Evolutionary conservation across 208 protist genomes (phyloP).

Genomic region (Leishmania tarentolae): DNA sequence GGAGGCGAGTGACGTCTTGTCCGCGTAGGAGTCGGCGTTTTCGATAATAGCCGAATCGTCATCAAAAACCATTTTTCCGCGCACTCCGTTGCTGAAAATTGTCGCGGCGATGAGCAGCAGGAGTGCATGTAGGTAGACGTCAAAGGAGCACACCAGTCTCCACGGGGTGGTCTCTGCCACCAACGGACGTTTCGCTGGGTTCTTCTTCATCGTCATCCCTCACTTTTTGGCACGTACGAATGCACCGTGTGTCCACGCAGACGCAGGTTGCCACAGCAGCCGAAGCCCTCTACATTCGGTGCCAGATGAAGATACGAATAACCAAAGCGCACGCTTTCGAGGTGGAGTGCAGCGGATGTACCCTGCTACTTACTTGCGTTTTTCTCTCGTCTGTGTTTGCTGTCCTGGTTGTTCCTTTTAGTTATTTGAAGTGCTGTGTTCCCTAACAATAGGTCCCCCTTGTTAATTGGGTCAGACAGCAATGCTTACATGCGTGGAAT

Average conservation of each 20-base stretch:
- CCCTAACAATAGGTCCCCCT: background rate
- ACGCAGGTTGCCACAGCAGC: background rate
- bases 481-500: background rate
- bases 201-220: background rate
- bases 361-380: background rate
- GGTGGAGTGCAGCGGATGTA: background rate
- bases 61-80: slow-evolving; percentile 55
- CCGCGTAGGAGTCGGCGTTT: slow-evolving; percentile 39
- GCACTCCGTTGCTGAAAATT: slow-evolving; percentile 42
- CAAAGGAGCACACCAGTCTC: slow-evolving; percentile 7
- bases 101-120: slow-evolving; percentile 25
- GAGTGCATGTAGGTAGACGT: slow-evolving; percentile 14
- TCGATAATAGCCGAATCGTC: slow-evolving; percentile 56
- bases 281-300: background rate
- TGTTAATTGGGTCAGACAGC: background rate
- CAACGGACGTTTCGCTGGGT: background rate
- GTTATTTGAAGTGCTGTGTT: background rate
- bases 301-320: background rate
- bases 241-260: background rate
- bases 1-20: slow-evolving; percentile 29
- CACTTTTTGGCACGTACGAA: background rate
- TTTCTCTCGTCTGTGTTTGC: background rate
- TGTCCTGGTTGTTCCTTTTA: background rate
- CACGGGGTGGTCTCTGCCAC: background rate
- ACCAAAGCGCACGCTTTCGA: background rate